phyloP scores from a whole-genome alignment of 2,329 filamentous ascomycete genomes.

The Neofusicoccum laricinum region DNA sequence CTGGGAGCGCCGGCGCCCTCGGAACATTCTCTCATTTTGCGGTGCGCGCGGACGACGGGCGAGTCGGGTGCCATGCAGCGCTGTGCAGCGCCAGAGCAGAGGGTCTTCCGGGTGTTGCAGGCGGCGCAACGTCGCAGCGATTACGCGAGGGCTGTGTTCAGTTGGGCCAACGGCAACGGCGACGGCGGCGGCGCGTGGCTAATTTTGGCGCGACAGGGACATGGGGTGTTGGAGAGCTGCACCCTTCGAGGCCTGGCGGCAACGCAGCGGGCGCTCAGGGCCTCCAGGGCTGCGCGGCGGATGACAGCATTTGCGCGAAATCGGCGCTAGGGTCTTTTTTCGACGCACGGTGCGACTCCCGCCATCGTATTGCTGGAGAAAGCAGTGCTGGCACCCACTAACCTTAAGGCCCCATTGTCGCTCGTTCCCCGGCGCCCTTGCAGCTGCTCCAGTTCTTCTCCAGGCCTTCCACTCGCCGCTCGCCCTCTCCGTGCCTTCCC shows the following conservation, averaged over 20 bases:
- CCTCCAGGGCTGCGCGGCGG: not conserved
- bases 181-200: not conserved
- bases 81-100: not conserved
- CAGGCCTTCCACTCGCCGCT: not conserved
- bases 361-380: slow-evolving; percentile 7
- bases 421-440: slow-evolving; percentile 4
- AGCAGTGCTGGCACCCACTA: not conserved
- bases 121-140: not conserved
- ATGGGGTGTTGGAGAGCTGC: too few relatives aligned
- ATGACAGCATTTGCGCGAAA: slow-evolving; percentile 5
- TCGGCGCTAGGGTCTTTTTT: slow-evolving; percentile 7
- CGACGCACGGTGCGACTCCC: slow-evolving; percentile 2
- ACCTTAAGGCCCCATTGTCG: slow-evolving; percentile 12
- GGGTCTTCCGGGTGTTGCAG: not conserved
- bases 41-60: not conserved
- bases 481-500: not conserved
- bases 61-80: not conserved
- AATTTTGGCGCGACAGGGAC: not conserved
- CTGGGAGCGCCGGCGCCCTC: not conserved
- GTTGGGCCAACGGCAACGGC: slow-evolving; percentile 2
- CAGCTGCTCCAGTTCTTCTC: slow-evolving; percentile 12
- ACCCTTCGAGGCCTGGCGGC: too few relatives aligned
- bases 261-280: not conserved
- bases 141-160: not conserved
- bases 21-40: not conserved